Evolutionary conservation across 1,284 basidiomycete species (phyloP).

Genomic region (Microbotryomycetes sp.): DNA sequence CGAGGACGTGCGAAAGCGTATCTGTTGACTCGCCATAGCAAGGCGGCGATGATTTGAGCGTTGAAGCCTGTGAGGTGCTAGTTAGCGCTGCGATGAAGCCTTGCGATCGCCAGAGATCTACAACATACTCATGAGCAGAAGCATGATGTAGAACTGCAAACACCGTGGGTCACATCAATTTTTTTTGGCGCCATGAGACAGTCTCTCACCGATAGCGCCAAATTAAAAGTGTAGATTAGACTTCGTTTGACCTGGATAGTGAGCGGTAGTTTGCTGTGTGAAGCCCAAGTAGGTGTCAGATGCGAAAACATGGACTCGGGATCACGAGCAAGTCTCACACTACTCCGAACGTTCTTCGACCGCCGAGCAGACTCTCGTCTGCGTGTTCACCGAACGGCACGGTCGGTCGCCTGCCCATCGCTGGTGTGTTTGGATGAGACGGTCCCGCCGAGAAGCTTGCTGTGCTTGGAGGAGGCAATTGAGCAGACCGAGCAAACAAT

Average conservation of each 20-base stretch:
- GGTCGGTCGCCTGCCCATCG: neutral
- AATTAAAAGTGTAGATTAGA: neutral
- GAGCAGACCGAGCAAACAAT: neutral
- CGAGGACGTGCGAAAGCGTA: neutral
- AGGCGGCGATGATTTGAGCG: conserved; percentile 27
- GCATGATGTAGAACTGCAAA: conserved; percentile 23
- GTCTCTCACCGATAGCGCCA: neutral
- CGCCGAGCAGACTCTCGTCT: conserved; percentile 6
- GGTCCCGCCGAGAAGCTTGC: neutral
- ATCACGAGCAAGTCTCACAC: conserved; percentile 2
- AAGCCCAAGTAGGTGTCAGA: neutral
- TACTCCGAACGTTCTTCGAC: conserved; percentile 8
- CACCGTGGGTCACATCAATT: neutral
- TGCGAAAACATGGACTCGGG: neutral
- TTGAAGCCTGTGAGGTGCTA: conserved; percentile 23
- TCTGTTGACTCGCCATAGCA: conserved; percentile 19
- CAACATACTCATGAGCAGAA: conserved; percentile 21
- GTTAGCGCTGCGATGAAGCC: too few relatives aligned
- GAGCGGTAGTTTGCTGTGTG: neutral
- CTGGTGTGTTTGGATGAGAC: neutral
- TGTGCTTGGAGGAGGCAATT: neutral
- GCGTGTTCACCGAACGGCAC: neutral
- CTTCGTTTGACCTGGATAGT: neutral
- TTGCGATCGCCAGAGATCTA: too few relatives aligned
- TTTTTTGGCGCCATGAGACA: too few relatives aligned